phyloP scores from a whole-genome alignment of 1,139 yeast genomes.

The Magnusiomyces ingens region DNA sequence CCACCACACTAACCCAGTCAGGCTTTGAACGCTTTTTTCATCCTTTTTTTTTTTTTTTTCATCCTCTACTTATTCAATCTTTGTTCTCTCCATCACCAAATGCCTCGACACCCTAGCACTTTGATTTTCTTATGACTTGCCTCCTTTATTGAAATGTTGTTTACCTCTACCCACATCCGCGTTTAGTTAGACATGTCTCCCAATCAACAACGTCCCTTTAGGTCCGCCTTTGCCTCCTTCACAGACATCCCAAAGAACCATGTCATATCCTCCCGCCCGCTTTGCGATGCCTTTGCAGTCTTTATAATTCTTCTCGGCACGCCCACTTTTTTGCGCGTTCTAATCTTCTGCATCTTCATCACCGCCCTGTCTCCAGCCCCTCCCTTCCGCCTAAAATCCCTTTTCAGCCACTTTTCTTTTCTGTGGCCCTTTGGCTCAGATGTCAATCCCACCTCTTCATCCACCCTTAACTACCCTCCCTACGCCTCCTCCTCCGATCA shows the following conservation, averaged over 20 bases:
- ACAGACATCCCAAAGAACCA: conserved; percentile 7
- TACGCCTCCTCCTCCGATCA: background rate
- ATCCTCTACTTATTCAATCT: no score
- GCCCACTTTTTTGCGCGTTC: conserved; percentile 27
- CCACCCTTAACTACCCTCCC: background rate
- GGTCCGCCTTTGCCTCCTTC: no score
- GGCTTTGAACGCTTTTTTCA: no score
- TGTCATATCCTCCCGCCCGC: conserved; percentile 27
- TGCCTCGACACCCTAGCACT: no score
- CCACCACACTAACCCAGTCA: no score
- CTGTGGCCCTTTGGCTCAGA: background rate
- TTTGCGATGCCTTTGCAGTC: conserved; percentile 31
- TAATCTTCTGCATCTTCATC: conserved; percentile 27
- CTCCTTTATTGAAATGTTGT: no score
- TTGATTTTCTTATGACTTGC: no score
- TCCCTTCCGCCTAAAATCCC: background rate
- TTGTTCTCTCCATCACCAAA: no score
- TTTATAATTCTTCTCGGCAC: conserved; percentile 26
- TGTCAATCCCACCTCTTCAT: background rate
- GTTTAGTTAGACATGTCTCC: no score
- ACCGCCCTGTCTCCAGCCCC: conserved; percentile 19
- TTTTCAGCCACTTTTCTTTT: conserved; percentile 1
- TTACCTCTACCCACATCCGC: no score
- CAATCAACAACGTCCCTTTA: no score
- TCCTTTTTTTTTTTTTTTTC: no score